Evolutionary conservation across 2,329 filamentous ascomycete genomes (phyloP), one percentile per base, ranked within the genome.

Genomic region (Tolypocladium tropicale): DNA sequence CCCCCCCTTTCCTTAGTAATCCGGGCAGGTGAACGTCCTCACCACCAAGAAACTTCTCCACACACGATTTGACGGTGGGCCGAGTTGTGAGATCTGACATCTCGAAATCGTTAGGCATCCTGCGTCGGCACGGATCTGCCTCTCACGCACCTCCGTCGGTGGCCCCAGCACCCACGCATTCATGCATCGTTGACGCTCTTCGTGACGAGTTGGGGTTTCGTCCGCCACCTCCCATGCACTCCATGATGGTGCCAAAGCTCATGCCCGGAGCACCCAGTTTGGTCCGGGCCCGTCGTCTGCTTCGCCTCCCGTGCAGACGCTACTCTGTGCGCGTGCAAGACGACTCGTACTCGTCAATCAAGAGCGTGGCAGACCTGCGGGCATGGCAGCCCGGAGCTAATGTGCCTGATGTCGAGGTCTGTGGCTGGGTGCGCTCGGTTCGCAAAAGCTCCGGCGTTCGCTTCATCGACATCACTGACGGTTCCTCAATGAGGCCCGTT

Each of bases 391-490:
- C 80, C 2, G 62, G 69, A 21, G 68, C 73, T 36, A 66, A 73
- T 50, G 71, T 75, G 43, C 62, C 70, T n/a, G 69, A 78, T 63
- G 76, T 87, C 52, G 78, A 79, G 56, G 76, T 96, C 63, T 81
- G 88, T 68, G 93, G 92, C 59, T 93, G 88, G 74, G 80, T 96
- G 55, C 83, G 89, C 60, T 93, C 90, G 4, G 85, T 96, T 58
- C 82, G 93, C 59, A 89, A 90, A 69, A 91, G 95, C 76, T 95
- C 96, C 70, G 81, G 81, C 25, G 78, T 88, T 58, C 85, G 88
- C 6, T 97, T 99, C 73, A 86, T 92, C 54, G 83, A 90, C 58
- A 78, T 97, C 54, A 86, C 87, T 12, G 94, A 99, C 76, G 94
- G 94, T 49, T 95, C 91, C 14, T 90, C 88, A 46, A 77, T 89